Evolutionary conservation across 306 rosid species (phyloP), one percentile per base, ranked within the genome.

Genomic region (Quercus dentata): DNA sequence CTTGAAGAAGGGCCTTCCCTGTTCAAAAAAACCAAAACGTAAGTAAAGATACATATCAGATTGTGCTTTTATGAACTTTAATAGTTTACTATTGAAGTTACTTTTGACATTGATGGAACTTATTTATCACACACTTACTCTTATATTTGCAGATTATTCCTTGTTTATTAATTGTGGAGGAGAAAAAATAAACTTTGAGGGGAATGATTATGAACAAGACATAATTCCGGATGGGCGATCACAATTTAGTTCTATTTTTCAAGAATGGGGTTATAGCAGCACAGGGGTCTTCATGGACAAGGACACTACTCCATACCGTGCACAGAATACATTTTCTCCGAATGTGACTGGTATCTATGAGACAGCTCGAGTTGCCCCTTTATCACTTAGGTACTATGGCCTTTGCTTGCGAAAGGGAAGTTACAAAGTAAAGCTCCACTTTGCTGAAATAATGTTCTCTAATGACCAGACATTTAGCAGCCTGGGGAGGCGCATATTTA

Each of bases 101-200:
- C 64, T 56, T 17, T 25, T 52, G 76, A 21, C 67, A 30, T 15
- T 41, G 15, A 74, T 5, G 63, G 44, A 69, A 54, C 61, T 46
- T 44, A 41, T 58, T 2, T 80, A 25, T 73, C 49, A 72, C 74
- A 21, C 58, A 19, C 71, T 73, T 81, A 23, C 27, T 25, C 19
- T 61, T 35, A 27, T 75, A 71, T 69, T 31, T 81, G 76, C 85
- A 93, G 93, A 82, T 78, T 79, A 88, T 87, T 85, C 90, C 3
- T 57, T 93, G 76, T 93, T 88, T 83, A 83, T 93, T 44, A 88
- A 91, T 49, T 93, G 93, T 74, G 94, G 97, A 79, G 97, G 97
- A 59, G 2, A 25, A 5, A 5, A 3, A 44, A 58, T 23, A 80
- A 56, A 80, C 7, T 11, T 27, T 51, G 82, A 80, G 14, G 91